Conservation (phyloP, 129 eudicot species). For the Pittosporum tobira region DNA sequence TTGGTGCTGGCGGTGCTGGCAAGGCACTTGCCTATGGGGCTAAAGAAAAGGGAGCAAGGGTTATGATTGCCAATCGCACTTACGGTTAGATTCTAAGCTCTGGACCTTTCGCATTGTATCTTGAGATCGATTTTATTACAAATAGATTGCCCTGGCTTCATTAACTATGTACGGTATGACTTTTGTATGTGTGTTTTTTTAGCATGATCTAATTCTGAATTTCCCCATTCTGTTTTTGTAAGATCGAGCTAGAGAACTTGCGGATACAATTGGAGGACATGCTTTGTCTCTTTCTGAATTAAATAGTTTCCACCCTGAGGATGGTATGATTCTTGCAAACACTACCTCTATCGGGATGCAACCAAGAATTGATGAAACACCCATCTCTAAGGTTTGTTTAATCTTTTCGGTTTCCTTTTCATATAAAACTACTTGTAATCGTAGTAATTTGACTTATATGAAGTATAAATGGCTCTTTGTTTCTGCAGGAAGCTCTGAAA, state of each 20-base stretch:
- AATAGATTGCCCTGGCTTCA: constrained; percentile 4
- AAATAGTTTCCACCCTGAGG: constrained; percentile 56
- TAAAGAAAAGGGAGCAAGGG: constrained; percentile 91
- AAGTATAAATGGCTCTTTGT: not conserved
- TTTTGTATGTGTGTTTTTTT: constrained; percentile 4
- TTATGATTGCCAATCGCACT: constrained; percentile 87
- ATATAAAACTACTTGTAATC: not conserved
- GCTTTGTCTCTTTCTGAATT: constrained; percentile 73
- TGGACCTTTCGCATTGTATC: not conserved
- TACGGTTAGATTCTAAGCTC: constrained; percentile 47
- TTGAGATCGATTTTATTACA: not conserved
- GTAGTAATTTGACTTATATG: not conserved
- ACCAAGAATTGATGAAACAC: constrained; percentile 78
- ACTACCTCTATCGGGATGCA: constrained; percentile 98
- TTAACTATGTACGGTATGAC: constrained; percentile 11
- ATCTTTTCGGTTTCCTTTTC: constrained; percentile 16
- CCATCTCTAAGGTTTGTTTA: constrained; percentile 63
- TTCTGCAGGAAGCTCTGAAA: constrained; percentile 69
- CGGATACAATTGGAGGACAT: constrained; percentile 66
- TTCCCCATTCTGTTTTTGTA: constrained; percentile 1
- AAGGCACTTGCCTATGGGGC: constrained; percentile 98
- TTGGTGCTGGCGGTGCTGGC: constrained; percentile 99
- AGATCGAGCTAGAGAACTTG: constrained; percentile 84
- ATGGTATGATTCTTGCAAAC: constrained; percentile 89
- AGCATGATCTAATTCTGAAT: constrained; percentile 7